Evolutionary conservation across 306 rosid species (phyloP), one percentile per base, ranked within the genome.

Genomic region (Vigna radiata): DNA sequence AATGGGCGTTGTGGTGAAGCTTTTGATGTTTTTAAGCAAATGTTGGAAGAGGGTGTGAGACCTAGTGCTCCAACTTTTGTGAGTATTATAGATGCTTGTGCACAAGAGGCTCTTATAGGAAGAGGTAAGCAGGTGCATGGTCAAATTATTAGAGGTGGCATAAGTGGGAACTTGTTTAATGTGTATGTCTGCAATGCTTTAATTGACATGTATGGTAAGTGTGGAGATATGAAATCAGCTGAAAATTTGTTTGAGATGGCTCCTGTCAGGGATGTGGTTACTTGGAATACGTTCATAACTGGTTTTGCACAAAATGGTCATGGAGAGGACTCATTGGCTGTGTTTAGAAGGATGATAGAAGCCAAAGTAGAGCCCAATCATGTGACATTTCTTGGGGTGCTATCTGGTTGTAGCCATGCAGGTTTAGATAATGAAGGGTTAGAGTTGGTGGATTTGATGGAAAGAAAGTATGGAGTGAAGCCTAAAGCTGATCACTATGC

Each of bases 61-160:
- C 88, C 89, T 31, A 83, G 52, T 58, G 78, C 87, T 78, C 75
- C 66, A 76, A 88, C 89, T 62, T 86, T 81, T 81, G 89, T 81
- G 14, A 82, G 82, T 50, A 83, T 88, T 31, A 50, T 90, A 70
- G 83, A 85, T 72, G 89, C 92, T 59, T 90, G 88, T 79, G 89
- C 90, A 11, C 82, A 79, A 65, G 70, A 81, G 56, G 86, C 88
- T 61, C 86, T 77, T 52, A 27, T 81, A 52, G 80, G 76, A 71
- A 88, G 82, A 81, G 92, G 92, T 19, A 90, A 90, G 79, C 87
- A 83, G 58, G 72, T 86, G 58, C 92, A 90, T 50, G 81, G 88
- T 78, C 83, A 76, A 46, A 77, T 85, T 68, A 58, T 83, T 44
- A 85, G 85, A 77, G 72, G 81, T 56, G 69, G 72, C 60, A 65